phyloP scores from a whole-genome alignment of 164 flowering plant species.

The Vitis vinifera region DNA sequence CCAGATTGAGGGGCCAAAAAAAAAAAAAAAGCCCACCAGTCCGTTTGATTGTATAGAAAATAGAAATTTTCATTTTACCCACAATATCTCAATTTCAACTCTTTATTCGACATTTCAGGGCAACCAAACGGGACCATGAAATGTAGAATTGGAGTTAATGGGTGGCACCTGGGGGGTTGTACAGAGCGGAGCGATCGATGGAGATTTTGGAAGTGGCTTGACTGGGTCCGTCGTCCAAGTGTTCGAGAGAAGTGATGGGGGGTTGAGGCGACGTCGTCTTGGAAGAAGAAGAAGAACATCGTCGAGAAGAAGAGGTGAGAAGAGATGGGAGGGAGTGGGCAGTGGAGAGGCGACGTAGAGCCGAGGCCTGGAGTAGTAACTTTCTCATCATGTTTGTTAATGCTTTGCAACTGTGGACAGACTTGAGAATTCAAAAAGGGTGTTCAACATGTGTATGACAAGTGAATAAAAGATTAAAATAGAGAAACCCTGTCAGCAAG shows the following conservation, averaged over 20 bases:
- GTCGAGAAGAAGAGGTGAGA: slow-evolving; percentile 12
- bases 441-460: no score
- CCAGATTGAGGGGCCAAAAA: not conserved
- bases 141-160: no score
- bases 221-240: slow-evolving; percentile 20
- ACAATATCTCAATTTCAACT: no score
- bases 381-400: slow-evolving; percentile 25
- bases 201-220: slow-evolving; percentile 44
- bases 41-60: no score
- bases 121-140: not conserved
- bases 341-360: slow-evolving; percentile 13
- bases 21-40: not conserved
- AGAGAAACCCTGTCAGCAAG: no score
- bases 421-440: no score
- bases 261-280: slow-evolving; percentile 10
- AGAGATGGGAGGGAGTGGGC: not conserved
- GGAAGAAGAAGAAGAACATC: slow-evolving; percentile 24
- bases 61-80: no score
- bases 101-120: no score
- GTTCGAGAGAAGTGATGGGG: slow-evolving; percentile 32
- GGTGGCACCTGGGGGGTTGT: slow-evolving; percentile 50
- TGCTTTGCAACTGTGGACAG: not conserved
- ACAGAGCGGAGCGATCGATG: slow-evolving; percentile 71
- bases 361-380: slow-evolving; percentile 11
- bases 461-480: no score